These are phyloP conservation scores for Fraxinus velutina DNA, from an alignment of 305 asterid species.

Conservation along the genomic window DNA sequence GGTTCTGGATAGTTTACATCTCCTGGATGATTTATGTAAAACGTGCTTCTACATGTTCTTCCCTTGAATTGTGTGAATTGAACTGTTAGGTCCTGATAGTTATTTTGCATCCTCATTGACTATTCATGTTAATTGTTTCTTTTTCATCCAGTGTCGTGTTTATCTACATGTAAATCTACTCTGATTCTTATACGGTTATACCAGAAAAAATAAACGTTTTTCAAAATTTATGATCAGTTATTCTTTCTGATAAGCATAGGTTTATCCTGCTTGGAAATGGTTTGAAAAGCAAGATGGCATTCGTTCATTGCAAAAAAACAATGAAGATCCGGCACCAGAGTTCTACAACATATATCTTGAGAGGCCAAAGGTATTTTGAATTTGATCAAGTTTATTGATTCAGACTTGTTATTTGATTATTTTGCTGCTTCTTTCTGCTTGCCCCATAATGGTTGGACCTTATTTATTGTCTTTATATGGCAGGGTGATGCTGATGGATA, in stretches of 20 bases:
- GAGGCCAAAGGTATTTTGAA: slow-evolving; percentile 82
- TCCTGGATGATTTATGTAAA: background rate
- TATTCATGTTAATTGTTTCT: background rate
- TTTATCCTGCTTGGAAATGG: slow-evolving; percentile 99
- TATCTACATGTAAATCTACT: background rate
- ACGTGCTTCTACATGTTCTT: background rate
- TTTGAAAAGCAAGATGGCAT: slow-evolving; percentile 98
- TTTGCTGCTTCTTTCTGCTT: slow-evolving; percentile 14
- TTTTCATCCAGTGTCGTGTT: background rate
- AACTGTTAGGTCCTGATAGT: background rate
- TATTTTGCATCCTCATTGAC: background rate
- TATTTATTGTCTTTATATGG: slow-evolving; percentile 23
- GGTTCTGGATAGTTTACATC: background rate
- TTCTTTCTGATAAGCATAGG: slow-evolving; percentile 37
- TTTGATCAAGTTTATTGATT: slow-evolving; percentile 12
- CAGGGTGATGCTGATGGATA: slow-evolving; percentile 99
- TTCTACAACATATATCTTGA: slow-evolving; percentile 95
- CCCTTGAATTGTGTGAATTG: background rate
- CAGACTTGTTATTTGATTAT: background rate
- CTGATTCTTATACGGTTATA: background rate
- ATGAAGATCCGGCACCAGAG: slow-evolving; percentile 92
- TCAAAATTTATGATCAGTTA: background rate
- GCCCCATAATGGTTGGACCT: slow-evolving; percentile 9
- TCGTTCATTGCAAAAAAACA: slow-evolving; percentile 84
- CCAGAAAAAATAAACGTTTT: background rate